phyloP scores from a whole-genome alignment of 116 monocot species.

The Thalassia testudinum region DNA sequence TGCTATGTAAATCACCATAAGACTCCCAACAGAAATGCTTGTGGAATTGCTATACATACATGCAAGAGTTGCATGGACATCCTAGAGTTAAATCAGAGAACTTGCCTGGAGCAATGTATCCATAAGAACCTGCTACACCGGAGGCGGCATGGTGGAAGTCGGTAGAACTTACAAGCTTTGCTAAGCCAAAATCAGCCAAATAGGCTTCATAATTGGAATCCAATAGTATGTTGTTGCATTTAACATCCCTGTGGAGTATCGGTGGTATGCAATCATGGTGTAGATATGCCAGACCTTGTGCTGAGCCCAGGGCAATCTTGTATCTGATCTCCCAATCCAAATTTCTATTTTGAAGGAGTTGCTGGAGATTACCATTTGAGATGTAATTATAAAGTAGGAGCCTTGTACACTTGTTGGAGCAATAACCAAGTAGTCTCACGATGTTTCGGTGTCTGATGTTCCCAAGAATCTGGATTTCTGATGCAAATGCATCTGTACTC shows the following conservation, averaged over 20 bases:
- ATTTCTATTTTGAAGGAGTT: constrained; percentile 42
- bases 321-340: constrained; percentile 94
- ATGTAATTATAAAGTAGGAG: constrained; percentile 82
- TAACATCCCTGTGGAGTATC: constrained; percentile 81
- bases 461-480: constrained; percentile 77
- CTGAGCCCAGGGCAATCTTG: constrained; percentile 63
- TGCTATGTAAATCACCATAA: too few species aligned
- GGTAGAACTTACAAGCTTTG: constrained; percentile 64
- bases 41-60: too few species aligned
- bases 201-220: constrained; percentile 73
- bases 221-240: constrained; percentile 81
- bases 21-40: too few species aligned
- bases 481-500: constrained; percentile 27
- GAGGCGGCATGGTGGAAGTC: constrained; percentile 80
- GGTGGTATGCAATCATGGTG: constrained; percentile 89
- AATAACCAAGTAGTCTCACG: constrained; percentile 68
- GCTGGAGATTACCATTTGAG: constrained; percentile 70
- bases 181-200: constrained; percentile 85
- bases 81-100: not conserved
- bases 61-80: not conserved
- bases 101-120: constrained; percentile 96
- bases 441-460: constrained; percentile 92
- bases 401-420: constrained; percentile 62
- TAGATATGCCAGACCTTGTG: constrained; percentile 84
- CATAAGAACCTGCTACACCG: constrained; percentile 82